A percentile compares a stretch with the other conserved stretches of the same genome.
These are phyloP conservation scores for Penicillium alfredii DNA, from an alignment of 495 filamentous ascomycete species.

Conservation along the genomic window DNA sequence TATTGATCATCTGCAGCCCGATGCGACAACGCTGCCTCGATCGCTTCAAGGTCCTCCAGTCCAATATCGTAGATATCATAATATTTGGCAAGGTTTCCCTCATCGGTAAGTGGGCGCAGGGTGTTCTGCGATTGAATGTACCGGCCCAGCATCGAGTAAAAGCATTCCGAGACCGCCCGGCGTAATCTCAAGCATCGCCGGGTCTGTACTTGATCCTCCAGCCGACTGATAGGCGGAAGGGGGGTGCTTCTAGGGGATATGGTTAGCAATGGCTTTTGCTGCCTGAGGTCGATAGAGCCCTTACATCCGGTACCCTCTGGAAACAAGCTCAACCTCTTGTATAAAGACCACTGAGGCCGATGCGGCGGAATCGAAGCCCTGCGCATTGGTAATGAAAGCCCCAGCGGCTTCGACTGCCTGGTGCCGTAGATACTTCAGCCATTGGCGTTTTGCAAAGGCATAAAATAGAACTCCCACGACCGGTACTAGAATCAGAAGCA, in stretches of 20 bases:
- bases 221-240: slow-evolving; percentile 72
- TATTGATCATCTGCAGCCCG: slow-evolving; percentile 65
- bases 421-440: slow-evolving; percentile 74
- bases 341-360: slow-evolving; percentile 79
- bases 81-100: slow-evolving; percentile 79
- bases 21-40: slow-evolving; percentile 54
- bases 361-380: slow-evolving; percentile 75
- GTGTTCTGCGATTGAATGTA: slow-evolving; percentile 60
- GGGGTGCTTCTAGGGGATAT: slow-evolving; percentile 83
- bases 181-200: slow-evolving; percentile 76
- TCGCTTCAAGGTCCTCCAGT: slow-evolving; percentile 65
- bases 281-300: no score
- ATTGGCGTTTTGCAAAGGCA: slow-evolving; percentile 71
- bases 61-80: slow-evolving; percentile 89
- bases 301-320: slow-evolving; percentile 87
- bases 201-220: slow-evolving; percentile 72
- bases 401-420: slow-evolving; percentile 72
- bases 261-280: no score
- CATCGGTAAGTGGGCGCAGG: slow-evolving; percentile 66
- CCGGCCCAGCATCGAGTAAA: slow-evolving; percentile 62
- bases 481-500: slow-evolving; percentile 53
- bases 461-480: slow-evolving; percentile 55
- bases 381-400: slow-evolving; percentile 65
- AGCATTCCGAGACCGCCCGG: slow-evolving; percentile 59
- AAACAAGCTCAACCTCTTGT: slow-evolving; percentile 94